Evolutionary conservation across 768 basidiomycete species (phyloP).

Genomic region (Kwoniella newhampshirensis): DNA sequence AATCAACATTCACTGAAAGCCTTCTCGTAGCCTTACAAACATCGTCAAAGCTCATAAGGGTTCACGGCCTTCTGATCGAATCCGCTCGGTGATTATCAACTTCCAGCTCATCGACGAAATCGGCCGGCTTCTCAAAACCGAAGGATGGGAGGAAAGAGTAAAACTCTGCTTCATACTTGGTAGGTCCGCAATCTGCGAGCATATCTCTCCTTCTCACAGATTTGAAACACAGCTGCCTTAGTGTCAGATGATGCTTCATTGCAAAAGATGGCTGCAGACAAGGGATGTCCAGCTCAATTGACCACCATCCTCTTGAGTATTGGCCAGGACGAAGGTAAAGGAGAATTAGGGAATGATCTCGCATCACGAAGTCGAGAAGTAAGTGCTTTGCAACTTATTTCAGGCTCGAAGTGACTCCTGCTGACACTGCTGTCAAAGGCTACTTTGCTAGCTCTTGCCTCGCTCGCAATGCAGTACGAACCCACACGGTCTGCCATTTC

Average conservation of each 20-base stretch:
- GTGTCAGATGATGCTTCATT: slow-evolving; percentile 69
- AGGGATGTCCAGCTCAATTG: slow-evolving; percentile 64
- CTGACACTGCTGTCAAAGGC: slow-evolving; percentile 58
- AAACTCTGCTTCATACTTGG: slow-evolving; percentile 76
- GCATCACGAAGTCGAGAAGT: slow-evolving; percentile 35
- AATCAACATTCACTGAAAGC: neutral
- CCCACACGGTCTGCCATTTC: slow-evolving; percentile 70
- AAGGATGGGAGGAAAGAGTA: slow-evolving; percentile 56
- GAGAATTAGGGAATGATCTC: slow-evolving; percentile 34
- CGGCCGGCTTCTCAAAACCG: slow-evolving; percentile 26
- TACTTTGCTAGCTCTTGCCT: slow-evolving; percentile 69
- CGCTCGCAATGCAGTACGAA: slow-evolving; percentile 70
- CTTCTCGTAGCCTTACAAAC: slow-evolving; percentile 36
- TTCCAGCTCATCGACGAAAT: slow-evolving; percentile 37
- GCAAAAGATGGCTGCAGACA: slow-evolving; percentile 69
- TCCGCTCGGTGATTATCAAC: slow-evolving; percentile 25
- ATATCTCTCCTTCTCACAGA: slow-evolving; percentile 7
- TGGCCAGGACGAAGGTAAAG: slow-evolving; percentile 34
- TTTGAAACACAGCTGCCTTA: slow-evolving; percentile 60
- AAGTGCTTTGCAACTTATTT: too few species aligned
- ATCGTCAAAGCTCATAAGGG: slow-evolving; percentile 36
- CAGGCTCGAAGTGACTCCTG: neutral
- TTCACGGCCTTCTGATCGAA: slow-evolving; percentile 9
- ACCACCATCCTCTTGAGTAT: slow-evolving; percentile 47
- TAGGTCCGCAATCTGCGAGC: slow-evolving; percentile 53